Evolutionary conservation across 1,139 yeast genomes (phyloP), one percentile per base, ranked within the genome.

Genomic region (Diutina neorugosa): DNA sequence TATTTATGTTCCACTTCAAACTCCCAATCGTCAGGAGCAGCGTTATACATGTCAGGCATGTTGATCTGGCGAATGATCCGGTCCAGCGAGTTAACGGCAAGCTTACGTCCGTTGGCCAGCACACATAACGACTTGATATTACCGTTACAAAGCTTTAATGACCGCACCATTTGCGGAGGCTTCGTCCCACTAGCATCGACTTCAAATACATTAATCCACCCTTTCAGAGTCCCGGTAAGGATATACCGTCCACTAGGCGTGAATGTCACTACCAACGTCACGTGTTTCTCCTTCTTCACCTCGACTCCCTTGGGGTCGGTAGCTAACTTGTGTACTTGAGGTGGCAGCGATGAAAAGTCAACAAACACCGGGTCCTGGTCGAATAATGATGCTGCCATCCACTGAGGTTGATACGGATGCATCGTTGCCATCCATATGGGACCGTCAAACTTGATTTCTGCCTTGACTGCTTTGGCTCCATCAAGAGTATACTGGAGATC

Each of bases 11-110:
- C 91, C 3, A 84, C 71, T 54, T 84, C 89, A 52, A 88, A 71
- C 44, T 76, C 82, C 57, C 62, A 62, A 78, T 84, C 79, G 11
- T 66, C 67, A 7, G 55, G 53, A 37, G 51, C 52, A 41, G 60
- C 57, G 55, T 72, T 68, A 55, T 67, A 59, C 57, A 77, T 60
- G 60, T 81, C 81, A 25, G 86, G 82, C 56, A 84, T 64, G 54
- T 72, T 70, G 51, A 80, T 70, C 61, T 87, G 95, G 55, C 97
- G 73, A 27, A 91, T 84, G 16, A 88, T 79, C 54, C 96, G 70
- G 67, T 91, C 98, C 3, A 94, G 80, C 9, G 93, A 78, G 63
- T 90, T 91, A 52, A 88, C 73, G 0, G 89, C 94, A 54, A 91
- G 61, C 60, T 81, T 82, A 27, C 82, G 68, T 1, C 93, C 94